Conservation (phyloP, 495 filamentous ascomycete species). For the Collariella sp. region DNA sequence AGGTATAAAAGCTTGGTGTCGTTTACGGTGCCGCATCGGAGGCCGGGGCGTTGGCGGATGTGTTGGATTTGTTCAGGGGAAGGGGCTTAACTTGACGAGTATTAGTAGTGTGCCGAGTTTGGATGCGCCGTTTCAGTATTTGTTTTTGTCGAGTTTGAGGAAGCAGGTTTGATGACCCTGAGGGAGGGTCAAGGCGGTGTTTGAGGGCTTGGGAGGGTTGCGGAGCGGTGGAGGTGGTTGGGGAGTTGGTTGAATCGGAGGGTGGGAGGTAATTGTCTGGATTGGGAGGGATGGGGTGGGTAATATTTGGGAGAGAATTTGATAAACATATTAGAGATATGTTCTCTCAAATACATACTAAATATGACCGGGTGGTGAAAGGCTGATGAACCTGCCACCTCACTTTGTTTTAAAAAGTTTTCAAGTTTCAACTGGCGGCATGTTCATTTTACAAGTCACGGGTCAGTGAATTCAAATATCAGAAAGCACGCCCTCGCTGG, state of each 20-base stretch:
- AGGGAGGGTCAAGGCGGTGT: conserved; percentile 44
- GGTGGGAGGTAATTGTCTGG: conserved; percentile 2
- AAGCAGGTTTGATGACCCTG: conserved; percentile 37
- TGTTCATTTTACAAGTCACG: no score
- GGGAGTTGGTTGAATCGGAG: conserved; percentile 47
- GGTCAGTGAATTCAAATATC: no score
- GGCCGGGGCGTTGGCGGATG: conserved; percentile 75
- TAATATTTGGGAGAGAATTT: neutral
- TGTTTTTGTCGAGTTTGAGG: conserved; percentile 92
- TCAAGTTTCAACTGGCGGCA: no score
- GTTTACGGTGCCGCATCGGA: conserved; percentile 72
- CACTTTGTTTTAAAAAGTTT: no score
- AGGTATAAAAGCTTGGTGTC: conserved; percentile 63
- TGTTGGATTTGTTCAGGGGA: conserved; percentile 63
- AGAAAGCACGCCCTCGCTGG: no score
- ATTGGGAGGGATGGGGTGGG: neutral
- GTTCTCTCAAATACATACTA: no score
- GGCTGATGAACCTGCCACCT: no score
- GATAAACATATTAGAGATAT: neutral
- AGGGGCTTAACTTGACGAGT: conserved; percentile 74
- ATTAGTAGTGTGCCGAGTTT: conserved; percentile 81
- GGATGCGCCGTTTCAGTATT: conserved; percentile 72
- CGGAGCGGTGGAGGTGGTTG: conserved; percentile 42
- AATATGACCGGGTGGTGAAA: no score
- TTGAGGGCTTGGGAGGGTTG: conserved; percentile 36